Evolutionary conservation across 768 basidiomycete genomes (phyloP), one percentile per base, ranked within the genome.

Genomic region (Tulasnella sp.): DNA sequence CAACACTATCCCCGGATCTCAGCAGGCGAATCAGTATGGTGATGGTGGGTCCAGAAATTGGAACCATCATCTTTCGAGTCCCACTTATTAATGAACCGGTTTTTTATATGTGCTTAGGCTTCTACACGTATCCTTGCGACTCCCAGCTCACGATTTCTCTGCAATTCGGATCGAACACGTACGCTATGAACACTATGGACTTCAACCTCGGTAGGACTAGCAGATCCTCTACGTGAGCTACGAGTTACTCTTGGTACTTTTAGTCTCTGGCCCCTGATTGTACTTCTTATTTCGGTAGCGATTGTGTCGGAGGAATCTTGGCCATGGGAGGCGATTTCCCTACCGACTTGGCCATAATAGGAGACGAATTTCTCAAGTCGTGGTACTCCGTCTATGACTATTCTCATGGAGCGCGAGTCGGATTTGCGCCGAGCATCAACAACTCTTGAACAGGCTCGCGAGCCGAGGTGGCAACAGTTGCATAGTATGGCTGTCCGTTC

Each of bases 271-370:
- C 27, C 7, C 2, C 55, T 21, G 27, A 15, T 49, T 19, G 22
- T 21, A 10, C 10, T 2, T 11, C 38, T 49, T 22, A n/a, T n/a
- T 53, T 48, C 17, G 19, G 17, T 60, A 80, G 77, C 5, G 72
- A 75, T 43, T 84, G 82, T 66, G 71, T 84, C 2, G 81, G 78
- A 4, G 80, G 77, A 3, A 73, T 86, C 29, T 63, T 83, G 25
- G 73, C 74, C 0, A 65, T 79, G 1, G 75, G 70, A 8, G 67
- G 71, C 60, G 70, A 72, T 12, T 75, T 82, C 65, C 76, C 80
- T 15, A 56, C 71, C 31, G 71, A 80, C 66, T 70, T 86, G 24
- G 77, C 78, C 12, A 80, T 85, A 68, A 73, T 85, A 54, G 83
- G 80, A 1, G 82, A 78, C 66, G 77, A 75, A 63, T 84, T 85